Evolutionary conservation across 2,329 filamentous ascomycete genomes (phyloP), one percentile per base, ranked within the genome.

Genomic region (Alternaria sp.): DNA sequence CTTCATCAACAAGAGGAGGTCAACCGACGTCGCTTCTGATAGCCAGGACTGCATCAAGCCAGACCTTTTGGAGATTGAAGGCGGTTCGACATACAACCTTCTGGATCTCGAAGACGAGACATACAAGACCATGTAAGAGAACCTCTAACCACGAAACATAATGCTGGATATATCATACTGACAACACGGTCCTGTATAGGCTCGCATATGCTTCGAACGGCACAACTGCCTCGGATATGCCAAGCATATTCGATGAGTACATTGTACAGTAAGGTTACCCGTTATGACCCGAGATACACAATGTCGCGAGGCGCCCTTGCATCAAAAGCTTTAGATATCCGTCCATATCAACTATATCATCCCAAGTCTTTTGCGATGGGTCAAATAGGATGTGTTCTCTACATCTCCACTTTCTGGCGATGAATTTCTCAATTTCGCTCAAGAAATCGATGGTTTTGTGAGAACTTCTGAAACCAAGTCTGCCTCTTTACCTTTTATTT

Each of bases 401-500:
- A 27, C 6, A 27, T 25, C 0, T 0, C 2, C 25, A 25, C 25
- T 25, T 25, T 0, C 0, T 25, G 25, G 7, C 7, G 25, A 25
- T 25, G 2, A 0, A 25, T 8, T 0, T 25, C 7, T 0, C 25
- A 25, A 7, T 2, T 2, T 25, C 0, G 25, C 25, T 27, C 25
- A 27, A 8, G 25, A 27, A 8, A 27, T 27, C 6, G 25, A 27
- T 27, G 25, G 0, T 27, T 0, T 27, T 0, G 25, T 27, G 25
- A 27, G 0, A 5, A 27, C 0, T 0, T 27, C 2, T 27, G 7
- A 8, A 8, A 27, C 25, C 25, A 0, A 0, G 7, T 27, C 25
- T 27, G 7, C 25, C 25, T 27, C 25, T 27, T 0, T 2, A 0
- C 25, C 25, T 7, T 27, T 27, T 27, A 0, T 27, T 27, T 27